These are phyloP conservation scores for Malus asiatica DNA, from an alignment of 306 rosid genomes.

Conservation along the genomic window DNA sequence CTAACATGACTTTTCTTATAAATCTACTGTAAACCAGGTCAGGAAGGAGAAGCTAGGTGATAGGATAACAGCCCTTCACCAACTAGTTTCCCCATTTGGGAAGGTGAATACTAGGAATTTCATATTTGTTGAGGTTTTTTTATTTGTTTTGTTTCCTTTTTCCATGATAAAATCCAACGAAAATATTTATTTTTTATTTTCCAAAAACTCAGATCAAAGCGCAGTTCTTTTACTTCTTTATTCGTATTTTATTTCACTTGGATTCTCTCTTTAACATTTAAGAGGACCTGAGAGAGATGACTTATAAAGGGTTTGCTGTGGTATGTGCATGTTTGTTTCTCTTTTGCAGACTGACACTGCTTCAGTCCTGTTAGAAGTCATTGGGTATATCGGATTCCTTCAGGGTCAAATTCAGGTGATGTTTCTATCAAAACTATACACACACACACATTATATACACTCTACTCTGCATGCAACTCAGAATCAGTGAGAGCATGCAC, in stretches of 20 bases:
- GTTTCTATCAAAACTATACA: conserved; percentile 15
- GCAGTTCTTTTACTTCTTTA: background rate
- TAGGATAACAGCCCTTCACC: conserved; percentile 84
- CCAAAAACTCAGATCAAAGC: background rate
- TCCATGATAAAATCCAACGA: background rate
- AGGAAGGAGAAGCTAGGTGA: conserved; percentile 89
- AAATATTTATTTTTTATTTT: background rate
- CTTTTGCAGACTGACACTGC: conserved; percentile 99
- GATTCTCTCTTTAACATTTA: conserved; percentile 21
- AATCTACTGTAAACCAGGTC: conserved; percentile 40
- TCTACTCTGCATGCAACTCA: conserved; percentile 16
- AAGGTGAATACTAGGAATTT: conserved; percentile 40
- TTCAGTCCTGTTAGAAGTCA: conserved; percentile 82
- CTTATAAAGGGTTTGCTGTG: conserved; percentile 7
- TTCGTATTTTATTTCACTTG: background rate
- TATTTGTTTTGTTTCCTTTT: background rate
- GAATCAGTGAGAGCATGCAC: conserved; percentile 42
- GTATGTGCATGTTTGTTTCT: conserved; percentile 19
- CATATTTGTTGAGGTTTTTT: background rate
- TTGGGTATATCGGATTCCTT: conserved; percentile 82
- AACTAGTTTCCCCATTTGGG: conserved; percentile 86
- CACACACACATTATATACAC: background rate
- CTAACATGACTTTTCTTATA: background rate
- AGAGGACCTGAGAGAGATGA: conserved; percentile 34
- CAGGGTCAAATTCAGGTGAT: conserved; percentile 86